Conservation (phyloP, 1,284 basidiomycete species). For the Ustilago nuda region DNA sequence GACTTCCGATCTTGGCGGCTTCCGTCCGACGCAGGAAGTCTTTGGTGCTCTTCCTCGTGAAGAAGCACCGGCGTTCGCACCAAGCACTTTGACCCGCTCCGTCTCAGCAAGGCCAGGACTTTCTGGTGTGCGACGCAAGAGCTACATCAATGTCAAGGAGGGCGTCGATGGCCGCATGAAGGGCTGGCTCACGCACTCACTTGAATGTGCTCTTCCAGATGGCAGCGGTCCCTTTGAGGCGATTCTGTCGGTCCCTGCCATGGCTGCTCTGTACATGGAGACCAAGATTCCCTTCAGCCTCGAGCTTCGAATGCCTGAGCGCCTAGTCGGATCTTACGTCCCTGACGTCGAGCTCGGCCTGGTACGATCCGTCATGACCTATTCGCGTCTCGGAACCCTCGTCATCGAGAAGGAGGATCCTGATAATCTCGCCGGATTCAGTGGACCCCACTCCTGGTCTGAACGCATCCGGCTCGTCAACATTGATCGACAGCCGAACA, state of each 20-base stretch:
- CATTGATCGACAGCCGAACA: constrained; percentile 41
- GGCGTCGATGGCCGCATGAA: constrained; percentile 53
- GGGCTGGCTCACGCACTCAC: constrained; percentile 51
- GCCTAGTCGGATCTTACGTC: constrained; percentile 23
- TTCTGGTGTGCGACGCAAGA: constrained; percentile 33
- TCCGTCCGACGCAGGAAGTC: constrained; percentile 40
- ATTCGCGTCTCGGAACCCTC: constrained; percentile 50
- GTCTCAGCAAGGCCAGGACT: constrained; percentile 18
- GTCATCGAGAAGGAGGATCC: constrained; percentile 51
- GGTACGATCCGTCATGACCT: constrained; percentile 50
- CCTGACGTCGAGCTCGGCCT: constrained; percentile 43
- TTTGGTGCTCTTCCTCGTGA: constrained; percentile 46
- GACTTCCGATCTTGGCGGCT: constrained; percentile 44
- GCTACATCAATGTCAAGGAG: constrained; percentile 54
- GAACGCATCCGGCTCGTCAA: constrained; percentile 51
- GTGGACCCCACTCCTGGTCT: constrained; percentile 48
- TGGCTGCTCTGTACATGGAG: constrained; percentile 55
- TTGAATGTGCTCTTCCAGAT: constrained; percentile 31
- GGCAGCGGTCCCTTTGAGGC: constrained; percentile 39
- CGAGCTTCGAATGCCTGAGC: constrained; percentile 44
- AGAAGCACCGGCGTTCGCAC: constrained; percentile 20
- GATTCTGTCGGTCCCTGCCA: constrained; percentile 50
- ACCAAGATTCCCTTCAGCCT: constrained; percentile 53
- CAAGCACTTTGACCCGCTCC: constrained; percentile 18
- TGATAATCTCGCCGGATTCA: constrained; percentile 43